These are phyloP conservation scores for Termitomyces eurrhizus DNA, from an alignment of 768 basidiomycete species.

Conservation along the genomic window DNA sequence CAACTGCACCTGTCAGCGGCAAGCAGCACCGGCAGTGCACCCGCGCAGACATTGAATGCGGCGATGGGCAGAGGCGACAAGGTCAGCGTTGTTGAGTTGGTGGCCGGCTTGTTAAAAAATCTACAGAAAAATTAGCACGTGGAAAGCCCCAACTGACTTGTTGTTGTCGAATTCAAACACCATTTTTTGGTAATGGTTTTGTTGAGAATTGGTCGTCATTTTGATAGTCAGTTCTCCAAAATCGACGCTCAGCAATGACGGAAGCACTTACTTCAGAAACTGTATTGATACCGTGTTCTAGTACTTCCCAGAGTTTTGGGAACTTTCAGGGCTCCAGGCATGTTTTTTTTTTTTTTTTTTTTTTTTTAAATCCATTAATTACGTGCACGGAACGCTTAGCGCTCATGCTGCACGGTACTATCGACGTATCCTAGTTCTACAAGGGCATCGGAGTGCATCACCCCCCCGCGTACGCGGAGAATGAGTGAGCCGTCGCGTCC, in stretches of 20 bases:
- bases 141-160: conserved; percentile 16
- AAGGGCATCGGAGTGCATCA: no score
- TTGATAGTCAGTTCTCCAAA: conserved; percentile 41
- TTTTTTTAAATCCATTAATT: no score
- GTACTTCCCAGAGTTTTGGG: conserved; percentile 53
- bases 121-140: conserved; percentile 15
- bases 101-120: conserved; percentile 39
- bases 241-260: conserved; percentile 45
- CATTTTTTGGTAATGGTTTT: no score
- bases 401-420: no score
- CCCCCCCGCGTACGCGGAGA: no score
- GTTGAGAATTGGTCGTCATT: conserved; percentile 26
- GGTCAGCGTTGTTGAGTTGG: neutral
- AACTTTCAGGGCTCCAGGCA: conserved; percentile 49
- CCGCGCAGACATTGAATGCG: neutral
- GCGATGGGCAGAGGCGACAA: neutral
- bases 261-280: conserved; percentile 43
- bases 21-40: neutral
- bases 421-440: no score
- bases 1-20: neutral
- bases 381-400: no score
- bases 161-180: conserved; percentile 51
- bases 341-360: conserved; percentile 1
- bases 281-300: conserved; percentile 54
- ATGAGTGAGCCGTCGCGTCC: no score